Base-by-base conservation (phyloP, 148 eudicot species). In the Spergularia bocconei region DNA sequence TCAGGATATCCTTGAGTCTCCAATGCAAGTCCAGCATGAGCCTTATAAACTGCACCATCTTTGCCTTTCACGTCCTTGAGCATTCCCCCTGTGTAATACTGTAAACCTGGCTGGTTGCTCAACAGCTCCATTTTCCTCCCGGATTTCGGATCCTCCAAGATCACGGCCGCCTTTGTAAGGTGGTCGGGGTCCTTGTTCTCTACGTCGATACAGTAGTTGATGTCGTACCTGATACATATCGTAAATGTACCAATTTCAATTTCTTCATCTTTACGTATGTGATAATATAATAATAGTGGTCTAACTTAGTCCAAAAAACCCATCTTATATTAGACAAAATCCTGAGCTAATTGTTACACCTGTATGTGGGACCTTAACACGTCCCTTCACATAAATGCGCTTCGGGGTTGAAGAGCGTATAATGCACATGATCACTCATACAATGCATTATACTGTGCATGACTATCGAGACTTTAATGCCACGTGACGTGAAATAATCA, bases 1-100 rank as follows among this genome's bases (percentile, higher is more conserved):
- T 92, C 91, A 0, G 97, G 97, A 64, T 88, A 92, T 2, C 97
- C 97, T 70, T 92, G 97, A 6, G 95, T 88, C 86, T 92, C 96
- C 82, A 92, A 85, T 10, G 86, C 81, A 38, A 90, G 48, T 16
- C 86, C 97, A 3, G 81, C 87, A 70, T 85, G 67, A 4, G 78
- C 65, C 29, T 69, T 58, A 57, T 92, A 92, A 7, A 82, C 68
- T 7, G 67, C 72, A 6, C 91, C 93, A 0, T 72, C 84, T 88
- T 88, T 92, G 0, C 97, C 97, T 57, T 77, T 74, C 3, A 78
- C 74, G 6, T 63, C 62, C 7, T 41, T 70, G 36, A 90, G 56
- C 87, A 75, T 78, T 16, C 87, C 87, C 9, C 91, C 76, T 0
- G 96, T 90, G 15, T 92, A 90, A 54, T 90, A 88, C 67, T 90